A percentile compares a stretch with the other conserved stretches of the same genome.
These are phyloP conservation scores for Candida sp. DNA, from an alignment of 1,139 yeast genomes.

Conservation along the genomic window DNA sequence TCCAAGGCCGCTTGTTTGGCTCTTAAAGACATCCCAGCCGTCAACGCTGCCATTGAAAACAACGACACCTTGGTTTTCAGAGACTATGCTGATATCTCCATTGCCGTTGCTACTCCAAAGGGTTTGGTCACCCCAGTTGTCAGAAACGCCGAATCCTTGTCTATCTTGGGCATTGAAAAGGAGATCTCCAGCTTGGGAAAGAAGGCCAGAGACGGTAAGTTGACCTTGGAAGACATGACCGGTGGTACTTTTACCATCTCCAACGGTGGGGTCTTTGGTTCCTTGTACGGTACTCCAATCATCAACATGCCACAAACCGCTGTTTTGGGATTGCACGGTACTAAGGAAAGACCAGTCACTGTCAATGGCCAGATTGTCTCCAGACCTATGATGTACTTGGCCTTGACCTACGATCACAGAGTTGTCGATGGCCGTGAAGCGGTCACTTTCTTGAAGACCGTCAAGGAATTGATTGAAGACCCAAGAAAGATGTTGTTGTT, in stretches of 20 bases:
- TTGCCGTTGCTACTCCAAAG: slow-evolving; percentile 99
- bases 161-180: slow-evolving; percentile 88
- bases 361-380: slow-evolving; percentile 95
- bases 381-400: slow-evolving; percentile 99
- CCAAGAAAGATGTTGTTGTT: slow-evolving; percentile 97
- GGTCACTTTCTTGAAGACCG: slow-evolving; percentile 93
- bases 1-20: slow-evolving; percentile 95
- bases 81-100: slow-evolving; percentile 94
- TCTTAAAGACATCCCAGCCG: slow-evolving; percentile 94
- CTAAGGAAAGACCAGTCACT: slow-evolving; percentile 97
- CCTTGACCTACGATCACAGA: slow-evolving; percentile 98
- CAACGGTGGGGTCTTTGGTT: slow-evolving; percentile 99
- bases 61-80: slow-evolving; percentile 95
- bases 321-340: slow-evolving; percentile 97
- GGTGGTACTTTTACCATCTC: slow-evolving; percentile 99
- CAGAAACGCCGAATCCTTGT: slow-evolving; percentile 94
- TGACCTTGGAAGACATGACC: slow-evolving; percentile 98
- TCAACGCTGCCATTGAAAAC: slow-evolving; percentile 93
- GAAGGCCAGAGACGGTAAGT: slow-evolving; percentile 97
- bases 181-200: slow-evolving; percentile 83
- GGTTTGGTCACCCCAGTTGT: slow-evolving; percentile 99
- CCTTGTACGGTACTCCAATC: slow-evolving; percentile 98
- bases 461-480: slow-evolving; percentile 97
- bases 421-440: slow-evolving; percentile 99
- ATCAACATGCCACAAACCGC: slow-evolving; percentile 99